Percentiles rank a stretch among this genome's conserved stretches.
These are phyloP conservation scores for Podospora tetraspora DNA, from an alignment of 495 filamentous ascomycete genomes.

Conservation along the genomic window DNA sequence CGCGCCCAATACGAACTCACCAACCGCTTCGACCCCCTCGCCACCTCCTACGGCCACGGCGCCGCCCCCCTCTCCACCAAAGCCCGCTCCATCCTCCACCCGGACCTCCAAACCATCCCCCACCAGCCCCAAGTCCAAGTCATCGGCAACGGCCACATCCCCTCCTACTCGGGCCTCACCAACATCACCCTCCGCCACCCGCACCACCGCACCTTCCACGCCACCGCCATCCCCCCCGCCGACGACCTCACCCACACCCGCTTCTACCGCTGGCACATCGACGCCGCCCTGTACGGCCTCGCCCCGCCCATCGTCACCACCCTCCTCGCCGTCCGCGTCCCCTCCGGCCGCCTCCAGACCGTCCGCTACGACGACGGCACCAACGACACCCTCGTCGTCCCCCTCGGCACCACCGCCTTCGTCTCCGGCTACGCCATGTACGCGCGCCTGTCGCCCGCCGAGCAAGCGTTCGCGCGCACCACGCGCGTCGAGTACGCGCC, in stretches of 20 bases:
- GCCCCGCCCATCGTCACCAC: constrained; percentile 66
- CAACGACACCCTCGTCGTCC: constrained; percentile 60
- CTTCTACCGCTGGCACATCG: constrained; percentile 77
- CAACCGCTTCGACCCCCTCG: constrained; percentile 60
- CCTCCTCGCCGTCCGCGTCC: constrained; percentile 62
- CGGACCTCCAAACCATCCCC: constrained; percentile 71
- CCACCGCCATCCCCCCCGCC: constrained; percentile 53
- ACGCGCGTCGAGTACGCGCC: constrained; percentile 68
- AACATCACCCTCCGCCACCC: constrained; percentile 65
- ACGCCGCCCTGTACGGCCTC: constrained; percentile 67
- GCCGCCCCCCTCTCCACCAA: constrained; percentile 58
- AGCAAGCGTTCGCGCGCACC: constrained; percentile 58
- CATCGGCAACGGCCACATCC: constrained; percentile 65
- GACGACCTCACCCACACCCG: constrained; percentile 64
- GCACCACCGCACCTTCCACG: constrained; percentile 69
- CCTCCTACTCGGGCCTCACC: constrained; percentile 59
- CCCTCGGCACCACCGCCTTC: constrained; percentile 72
- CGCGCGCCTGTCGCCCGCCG: constrained; percentile 53
- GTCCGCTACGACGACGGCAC: constrained; percentile 67
- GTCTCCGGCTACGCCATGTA: constrained; percentile 63
- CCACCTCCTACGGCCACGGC: constrained; percentile 64
- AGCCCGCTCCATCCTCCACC: constrained; percentile 60
- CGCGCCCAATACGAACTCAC: constrained; percentile 67
- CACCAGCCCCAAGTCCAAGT: constrained; percentile 75
- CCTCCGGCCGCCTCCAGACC: constrained; percentile 56